Evolutionary conservation across 2,329 filamentous ascomycete species (phyloP), one percentile per base, ranked within the genome.

Genomic region (Trichoderma brevicompactum): DNA sequence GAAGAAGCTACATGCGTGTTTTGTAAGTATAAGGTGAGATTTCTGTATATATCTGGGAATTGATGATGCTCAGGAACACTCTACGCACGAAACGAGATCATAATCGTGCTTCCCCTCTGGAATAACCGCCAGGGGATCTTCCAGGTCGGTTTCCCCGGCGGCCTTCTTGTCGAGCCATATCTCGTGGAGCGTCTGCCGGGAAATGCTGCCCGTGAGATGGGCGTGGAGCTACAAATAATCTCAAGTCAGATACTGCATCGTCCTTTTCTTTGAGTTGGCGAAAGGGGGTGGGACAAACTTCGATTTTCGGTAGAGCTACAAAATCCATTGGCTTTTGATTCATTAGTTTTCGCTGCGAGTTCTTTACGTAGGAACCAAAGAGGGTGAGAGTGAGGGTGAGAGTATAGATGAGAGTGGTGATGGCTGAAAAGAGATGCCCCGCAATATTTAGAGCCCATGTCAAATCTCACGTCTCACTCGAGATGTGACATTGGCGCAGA

Each of bases 171-270:
- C 75, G 54, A 79, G 70, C 91, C 92, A 95, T 73, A 94, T 87
- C 43, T 91, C 84, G 73, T 92, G 90, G 2, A 95, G 85, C 67
- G 86, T 89, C 71, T 86, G 79, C 38, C 89, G 86, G 73, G 86
- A 89, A 74, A 95, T 92, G 75, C 89, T 92, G 61, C 92, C 91
- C 46, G 87, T 91, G 50, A 95, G 82, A 76, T 95, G 91, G 68
- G 92, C 91, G 72, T 95, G 92, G 61, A 94, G 84, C 89, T 93
- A 2, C 54, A 53, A 10, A 41, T 40, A 28, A 28, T 28, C 23
- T 28, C 23, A 28, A 28, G 23, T 28, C 23, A 28, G 23, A 3
- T 5, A 28, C 23, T 28, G 23, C 23, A 5, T 28, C 17, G n/a
- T 28, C 19, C 15, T 28, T 28, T 7, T 7, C 13, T 43, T 54